Base-by-base conservation (phyloP, 2,329 filamentous ascomycete species). In the Cadophora malorum region DNA sequence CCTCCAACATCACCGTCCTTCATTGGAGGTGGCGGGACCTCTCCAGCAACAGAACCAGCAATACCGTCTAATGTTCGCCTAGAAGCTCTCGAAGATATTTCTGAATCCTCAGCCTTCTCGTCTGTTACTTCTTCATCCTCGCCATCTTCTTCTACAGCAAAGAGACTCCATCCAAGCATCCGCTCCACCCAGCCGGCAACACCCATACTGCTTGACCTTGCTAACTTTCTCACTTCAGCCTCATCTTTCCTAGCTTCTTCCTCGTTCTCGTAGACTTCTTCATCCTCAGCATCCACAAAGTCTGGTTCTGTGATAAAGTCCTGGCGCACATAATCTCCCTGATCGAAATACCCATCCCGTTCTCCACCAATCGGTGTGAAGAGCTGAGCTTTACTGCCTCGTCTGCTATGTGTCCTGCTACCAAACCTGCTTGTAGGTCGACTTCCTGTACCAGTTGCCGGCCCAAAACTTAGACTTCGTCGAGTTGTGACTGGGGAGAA, bases 221-320 rank as follows among this genome's bases (percentile, higher is more conserved):
- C 84, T 5, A 91, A 80, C 67, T 83, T 82, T 65, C 84, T 83
- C 12, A 90, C 82, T 19, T 85, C 80, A 14, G 83, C 86, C 73
- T 90, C 88, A 67, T 90, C 88, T 41, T 84, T 79, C 23, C 78
- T 80, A 8, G 81, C 82, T 62, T 88, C 84, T 52, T 80, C 76
- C 63, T 85, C 83, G n/a, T 85, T 79, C 38, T 84, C 83, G 21
- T 84, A 79, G 41, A 84, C 81, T 74, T 87, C 87, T 73, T 83
- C 83, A 73, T 88, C 86, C 73, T 89, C 86, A 1, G 88, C 80
- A 73, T 88, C 83, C 68, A 90, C 84, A 76, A 90, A 90, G 74
- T 90, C 88, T 0, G 88, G 88, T 0, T 86, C 87, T 0, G 81
- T 77, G 2, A 82, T 78, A 62, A 79, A 76, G 16, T 81, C 79